Evolutionary conservation across 192 early-diverging fungal genomes (phyloP).

Genomic region (Chytriomyces confervae): DNA sequence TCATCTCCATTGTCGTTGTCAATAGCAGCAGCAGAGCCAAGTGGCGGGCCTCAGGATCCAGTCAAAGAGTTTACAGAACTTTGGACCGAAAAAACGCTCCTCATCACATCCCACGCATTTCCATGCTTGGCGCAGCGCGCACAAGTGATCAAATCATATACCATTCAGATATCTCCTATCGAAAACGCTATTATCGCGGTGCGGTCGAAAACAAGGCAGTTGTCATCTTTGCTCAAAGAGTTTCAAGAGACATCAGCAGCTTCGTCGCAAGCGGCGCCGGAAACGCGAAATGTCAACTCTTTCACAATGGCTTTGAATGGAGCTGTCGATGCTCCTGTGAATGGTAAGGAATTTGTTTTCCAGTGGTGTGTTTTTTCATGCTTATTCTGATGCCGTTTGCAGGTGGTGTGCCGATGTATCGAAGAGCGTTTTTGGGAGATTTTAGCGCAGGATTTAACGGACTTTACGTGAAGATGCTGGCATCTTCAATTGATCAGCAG

Average conservation of each 20-base stretch:
- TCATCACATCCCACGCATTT: conserved; percentile 69
- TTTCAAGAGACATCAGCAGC: conserved; percentile 47
- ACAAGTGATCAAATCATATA: conserved; percentile 57
- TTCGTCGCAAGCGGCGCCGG: not conserved
- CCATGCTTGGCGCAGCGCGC: conserved; percentile 67
- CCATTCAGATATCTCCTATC: conserved; percentile 72
- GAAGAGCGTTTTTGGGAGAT: conserved; percentile 65
- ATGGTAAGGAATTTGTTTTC: conserved; percentile 45
- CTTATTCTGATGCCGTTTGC: not conserved
- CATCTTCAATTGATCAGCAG: conserved; percentile 70
- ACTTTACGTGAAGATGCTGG: conserved; percentile 53
- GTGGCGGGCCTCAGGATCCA: conserved; percentile 43
- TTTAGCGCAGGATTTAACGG: conserved; percentile 31
- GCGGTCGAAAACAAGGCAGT: conserved; percentile 69
- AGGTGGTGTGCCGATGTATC: conserved; percentile 77
- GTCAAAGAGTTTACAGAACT: conserved; percentile 73
- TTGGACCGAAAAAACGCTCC: conserved; percentile 77
- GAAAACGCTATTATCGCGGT: conserved; percentile 78
- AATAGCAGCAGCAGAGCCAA: no score
- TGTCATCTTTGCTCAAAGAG: conserved; percentile 58
- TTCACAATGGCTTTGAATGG: conserved; percentile 85
- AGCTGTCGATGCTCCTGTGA: conserved; percentile 82
- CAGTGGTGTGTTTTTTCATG: not conserved
- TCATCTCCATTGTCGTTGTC: not conserved
- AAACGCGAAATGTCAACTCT: conserved; percentile 62